phyloP scores from a whole-genome alignment of 139 green algal genomes.

The Gonium pectorale region DNA sequence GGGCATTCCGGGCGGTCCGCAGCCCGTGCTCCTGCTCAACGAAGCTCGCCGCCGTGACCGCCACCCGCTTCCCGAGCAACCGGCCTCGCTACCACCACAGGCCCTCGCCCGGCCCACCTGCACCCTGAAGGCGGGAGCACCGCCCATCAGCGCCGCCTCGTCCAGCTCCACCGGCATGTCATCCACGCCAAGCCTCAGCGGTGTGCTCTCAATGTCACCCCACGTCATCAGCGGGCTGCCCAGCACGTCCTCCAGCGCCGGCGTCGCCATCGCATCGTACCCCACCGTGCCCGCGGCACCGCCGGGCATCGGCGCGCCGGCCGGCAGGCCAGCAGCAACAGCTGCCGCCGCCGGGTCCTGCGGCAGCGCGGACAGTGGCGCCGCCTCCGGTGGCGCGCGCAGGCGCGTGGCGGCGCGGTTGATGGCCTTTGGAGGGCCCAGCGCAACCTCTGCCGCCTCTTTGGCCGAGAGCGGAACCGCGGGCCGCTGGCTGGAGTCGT shows the following conservation, averaged over 20 bases:
- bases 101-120: constrained; percentile 21
- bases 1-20: too few species aligned
- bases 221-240: constrained; percentile 89
- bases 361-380: neutral
- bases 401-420: constrained; percentile 73
- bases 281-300: constrained; percentile 1
- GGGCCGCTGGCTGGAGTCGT: constrained; percentile 64
- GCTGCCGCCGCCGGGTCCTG: neutral
- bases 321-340: neutral
- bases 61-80: too few species aligned
- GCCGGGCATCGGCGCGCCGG: constrained; percentile 10
- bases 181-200: constrained; percentile 71
- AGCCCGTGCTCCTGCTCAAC: neutral
- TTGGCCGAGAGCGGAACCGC: constrained; percentile 53
- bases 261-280: constrained; percentile 54
- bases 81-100: too few species aligned
- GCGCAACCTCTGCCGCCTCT: constrained; percentile 65
- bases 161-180: constrained; percentile 39
- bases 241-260: constrained; percentile 42
- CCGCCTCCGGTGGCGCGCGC: constrained; percentile 3
- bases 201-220: constrained; percentile 87
- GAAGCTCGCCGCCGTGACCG: neutral
- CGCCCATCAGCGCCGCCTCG: neutral
- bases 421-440: constrained; percentile 79
- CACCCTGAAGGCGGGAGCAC: constrained; percentile 42